These are phyloP conservation scores for Coemansia sp. DNA, from an alignment of 192 early-diverging fungal species.

Conservation along the genomic window DNA sequence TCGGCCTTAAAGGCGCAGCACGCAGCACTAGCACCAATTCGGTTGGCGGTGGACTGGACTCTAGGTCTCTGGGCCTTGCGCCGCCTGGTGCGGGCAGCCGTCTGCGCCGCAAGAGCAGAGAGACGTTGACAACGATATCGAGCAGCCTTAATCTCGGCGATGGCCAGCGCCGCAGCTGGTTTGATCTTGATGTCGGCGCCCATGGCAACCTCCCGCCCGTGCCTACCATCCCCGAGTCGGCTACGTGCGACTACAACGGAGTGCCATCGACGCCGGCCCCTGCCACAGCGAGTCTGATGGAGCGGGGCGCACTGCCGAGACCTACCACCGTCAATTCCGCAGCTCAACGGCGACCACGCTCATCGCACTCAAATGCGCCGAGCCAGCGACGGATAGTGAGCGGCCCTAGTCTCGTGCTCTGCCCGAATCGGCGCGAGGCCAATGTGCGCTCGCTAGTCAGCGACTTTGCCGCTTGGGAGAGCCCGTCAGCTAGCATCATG, in stretches of 20 bases:
- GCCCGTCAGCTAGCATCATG: constrained; percentile 53
- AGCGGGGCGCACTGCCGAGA: constrained; percentile 6
- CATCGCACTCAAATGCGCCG: constrained; percentile 45
- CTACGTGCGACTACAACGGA: constrained; percentile 9
- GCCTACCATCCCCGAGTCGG: constrained; percentile 16
- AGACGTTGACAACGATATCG: constrained; percentile 33
- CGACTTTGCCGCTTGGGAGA: constrained; percentile 57
- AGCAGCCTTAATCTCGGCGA: constrained; percentile 15
- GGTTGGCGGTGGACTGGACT: constrained; percentile 25
- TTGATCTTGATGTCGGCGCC: constrained; percentile 30
- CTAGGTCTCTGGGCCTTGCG: constrained; percentile 31
- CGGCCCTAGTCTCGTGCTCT: constrained; percentile 19
- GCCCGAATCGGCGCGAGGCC: constrained; percentile 40
- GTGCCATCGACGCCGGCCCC: constrained; percentile 9
- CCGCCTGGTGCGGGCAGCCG: constrained; percentile 13
- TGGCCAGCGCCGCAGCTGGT: constrained; percentile 32
- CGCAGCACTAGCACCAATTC: constrained; percentile 21
- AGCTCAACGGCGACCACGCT: constrained; percentile 34
- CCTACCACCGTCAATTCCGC: constrained; percentile 11
- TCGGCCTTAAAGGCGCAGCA: constrained; percentile 4
- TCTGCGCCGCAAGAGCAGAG: constrained; percentile 51
- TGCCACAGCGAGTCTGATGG: constrained; percentile 16
- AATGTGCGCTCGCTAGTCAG: constrained; percentile 46
- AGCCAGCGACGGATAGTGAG: constrained; percentile 34
- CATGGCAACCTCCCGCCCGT: constrained; percentile 23